A percentile compares a stretch with the other conserved stretches of the same genome.
Evolutionary conservation across 345 rosid genomes (phyloP).

Genomic region (Euphorbia lathyris): DNA sequence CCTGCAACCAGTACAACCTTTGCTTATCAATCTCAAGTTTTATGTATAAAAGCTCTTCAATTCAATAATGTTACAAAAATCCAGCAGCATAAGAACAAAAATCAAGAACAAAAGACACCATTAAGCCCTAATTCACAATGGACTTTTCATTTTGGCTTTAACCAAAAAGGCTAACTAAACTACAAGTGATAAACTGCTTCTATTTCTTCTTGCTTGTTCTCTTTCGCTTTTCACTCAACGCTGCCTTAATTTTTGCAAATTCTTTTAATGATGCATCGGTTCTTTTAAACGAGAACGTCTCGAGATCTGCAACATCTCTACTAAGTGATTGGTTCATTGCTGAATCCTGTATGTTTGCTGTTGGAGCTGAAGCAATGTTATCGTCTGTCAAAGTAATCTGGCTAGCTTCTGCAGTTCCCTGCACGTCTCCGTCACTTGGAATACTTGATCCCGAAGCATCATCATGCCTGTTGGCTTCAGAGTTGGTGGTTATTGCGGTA

Average conservation of each 20-base stretch:
- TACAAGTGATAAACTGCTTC: neutral
- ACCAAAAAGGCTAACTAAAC: neutral
- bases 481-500: constrained; percentile 11
- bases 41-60: too few species aligned
- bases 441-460: constrained; percentile 3
- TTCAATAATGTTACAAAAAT: neutral
- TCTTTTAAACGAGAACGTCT: constrained; percentile 70
- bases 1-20: neutral
- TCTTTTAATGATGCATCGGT: constrained; percentile 65
- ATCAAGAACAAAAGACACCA: neutral
- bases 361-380: constrained; percentile 19
- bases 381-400: constrained; percentile 17
- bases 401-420: constrained; percentile 16
- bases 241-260: constrained; percentile 66
- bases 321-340: constrained; percentile 13
- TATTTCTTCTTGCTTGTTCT: constrained; percentile 33
- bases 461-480: constrained; percentile 19
- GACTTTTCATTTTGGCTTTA: neutral
- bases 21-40: too few species aligned
- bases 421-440: constrained; percentile 14
- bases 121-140: neutral
- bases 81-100: neutral
- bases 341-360: constrained; percentile 19
- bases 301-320: constrained; percentile 33
- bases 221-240: constrained; percentile 48